Percentiles rank a stretch among this genome's conserved stretches.
Conservation (phyloP, 306 rosid genomes). For the Quercus rubra region DNA sequence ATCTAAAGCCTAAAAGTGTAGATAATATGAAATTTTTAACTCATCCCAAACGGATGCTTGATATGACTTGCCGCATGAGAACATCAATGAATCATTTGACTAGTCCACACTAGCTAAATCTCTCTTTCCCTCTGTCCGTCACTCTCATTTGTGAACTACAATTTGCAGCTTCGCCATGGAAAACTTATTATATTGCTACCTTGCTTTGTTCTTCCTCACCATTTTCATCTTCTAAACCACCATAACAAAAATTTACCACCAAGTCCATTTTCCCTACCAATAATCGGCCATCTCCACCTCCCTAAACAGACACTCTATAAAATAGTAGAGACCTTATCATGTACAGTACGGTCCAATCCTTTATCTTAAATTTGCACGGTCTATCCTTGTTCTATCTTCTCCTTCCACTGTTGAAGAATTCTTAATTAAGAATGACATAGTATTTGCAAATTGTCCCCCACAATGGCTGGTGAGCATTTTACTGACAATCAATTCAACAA, state of each 20-base stretch:
- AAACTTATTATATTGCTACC: neutral
- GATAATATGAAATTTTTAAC: too few relatives aligned
- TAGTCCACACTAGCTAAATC: too few relatives aligned
- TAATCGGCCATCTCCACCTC: slow-evolving; percentile 47
- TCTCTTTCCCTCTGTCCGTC: too few relatives aligned
- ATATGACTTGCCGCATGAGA: too few relatives aligned
- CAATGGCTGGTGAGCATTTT: slow-evolving; percentile 25
- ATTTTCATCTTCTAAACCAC: neutral
- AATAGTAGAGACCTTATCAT: slow-evolving; percentile 9
- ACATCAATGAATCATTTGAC: too few relatives aligned
- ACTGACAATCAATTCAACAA: slow-evolving; percentile 10
- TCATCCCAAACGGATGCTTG: too few relatives aligned
- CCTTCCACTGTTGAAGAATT: slow-evolving; percentile 34
- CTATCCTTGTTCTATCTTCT: slow-evolving; percentile 33
- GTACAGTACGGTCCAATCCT: slow-evolving; percentile 22
- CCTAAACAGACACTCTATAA: slow-evolving; percentile 23
- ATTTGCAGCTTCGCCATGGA: neutral
- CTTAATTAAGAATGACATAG: slow-evolving; percentile 28
- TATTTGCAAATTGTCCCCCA: slow-evolving; percentile 41
- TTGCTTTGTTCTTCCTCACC: slow-evolving; percentile 4
- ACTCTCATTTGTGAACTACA: neutral
- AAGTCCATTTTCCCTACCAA: slow-evolving; percentile 38
- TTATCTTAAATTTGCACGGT: slow-evolving; percentile 21
- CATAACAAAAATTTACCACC: slow-evolving; percentile 30
- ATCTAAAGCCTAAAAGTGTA: too few relatives aligned